Conservation (phyloP, 306 rosid species). For the Argentina anserina region DNA sequence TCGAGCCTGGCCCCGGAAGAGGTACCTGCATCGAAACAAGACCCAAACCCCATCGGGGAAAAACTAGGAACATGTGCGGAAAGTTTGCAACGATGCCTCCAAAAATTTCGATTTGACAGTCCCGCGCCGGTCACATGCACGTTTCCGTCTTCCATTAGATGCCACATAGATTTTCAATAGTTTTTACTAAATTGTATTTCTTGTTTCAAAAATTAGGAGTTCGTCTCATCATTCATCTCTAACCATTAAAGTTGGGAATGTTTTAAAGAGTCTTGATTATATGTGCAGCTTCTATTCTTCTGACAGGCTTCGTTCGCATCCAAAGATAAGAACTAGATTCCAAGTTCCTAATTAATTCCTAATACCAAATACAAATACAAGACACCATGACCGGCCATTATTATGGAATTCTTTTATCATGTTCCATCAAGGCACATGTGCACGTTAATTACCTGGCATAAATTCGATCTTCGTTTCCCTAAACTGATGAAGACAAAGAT, state of each 20-base stretch:
- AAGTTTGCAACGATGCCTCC: conserved; percentile 96
- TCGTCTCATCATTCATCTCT: background rate
- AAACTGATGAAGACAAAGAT: background rate
- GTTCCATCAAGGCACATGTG: background rate
- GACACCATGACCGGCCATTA: background rate
- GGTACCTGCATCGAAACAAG: no score
- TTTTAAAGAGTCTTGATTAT: background rate
- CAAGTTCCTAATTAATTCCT: conserved; percentile 4
- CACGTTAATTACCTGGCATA: background rate
- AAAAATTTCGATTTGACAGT: conserved; percentile 93
- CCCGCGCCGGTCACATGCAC: conserved; percentile 98
- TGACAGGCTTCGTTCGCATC: background rate
- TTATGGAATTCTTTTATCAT: background rate
- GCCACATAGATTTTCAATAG: conserved; percentile 75
- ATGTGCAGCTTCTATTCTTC: background rate
- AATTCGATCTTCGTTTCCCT: background rate
- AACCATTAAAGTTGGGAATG: background rate
- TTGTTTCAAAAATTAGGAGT: background rate
- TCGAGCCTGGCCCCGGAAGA: no score
- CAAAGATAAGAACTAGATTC: conserved; percentile 2
- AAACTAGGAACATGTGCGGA: no score
- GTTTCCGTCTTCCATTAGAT: conserved; percentile 84
- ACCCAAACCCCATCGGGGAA: no score
- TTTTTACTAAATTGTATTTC: no score
- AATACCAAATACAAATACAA: background rate